Conservation (phyloP, 768 basidiomycete species). For the Lentinus tigrinus region DNA sequence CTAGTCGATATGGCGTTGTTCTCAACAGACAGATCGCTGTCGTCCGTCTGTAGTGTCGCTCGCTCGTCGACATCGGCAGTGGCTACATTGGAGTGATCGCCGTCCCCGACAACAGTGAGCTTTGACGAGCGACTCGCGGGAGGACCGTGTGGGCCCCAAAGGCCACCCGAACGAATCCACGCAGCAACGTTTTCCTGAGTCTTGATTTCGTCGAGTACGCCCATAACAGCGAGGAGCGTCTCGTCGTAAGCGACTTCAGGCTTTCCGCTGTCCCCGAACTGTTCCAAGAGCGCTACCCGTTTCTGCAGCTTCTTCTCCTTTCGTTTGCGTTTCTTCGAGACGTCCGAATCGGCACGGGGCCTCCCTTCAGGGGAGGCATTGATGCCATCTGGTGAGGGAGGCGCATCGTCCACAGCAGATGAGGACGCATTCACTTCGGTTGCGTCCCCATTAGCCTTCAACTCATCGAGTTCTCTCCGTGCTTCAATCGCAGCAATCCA, state of each 20-base stretch:
- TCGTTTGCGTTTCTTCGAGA: constrained; percentile 26
- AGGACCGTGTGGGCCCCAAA: constrained; percentile 30
- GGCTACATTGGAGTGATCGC: not conserved
- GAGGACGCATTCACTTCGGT: not conserved
- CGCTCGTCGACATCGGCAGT: not conserved
- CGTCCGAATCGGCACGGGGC: not conserved
- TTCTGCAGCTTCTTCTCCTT: constrained; percentile 17
- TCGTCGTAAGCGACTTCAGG: constrained; percentile 41
- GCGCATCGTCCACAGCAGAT: not conserved
- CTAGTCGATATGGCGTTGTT: not conserved
- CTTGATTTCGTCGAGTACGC: constrained; percentile 61
- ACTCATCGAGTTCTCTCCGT: constrained; percentile 14
- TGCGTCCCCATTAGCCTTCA: not conserved
- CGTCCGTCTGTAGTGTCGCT: not conserved
- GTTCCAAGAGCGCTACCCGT: constrained; percentile 10
- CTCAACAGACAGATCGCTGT: constrained; percentile 4
- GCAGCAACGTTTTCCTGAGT: constrained; percentile 61
- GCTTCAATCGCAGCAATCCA: constrained; percentile 19
- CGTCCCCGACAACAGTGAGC: not conserved
- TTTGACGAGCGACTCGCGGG: not conserved
- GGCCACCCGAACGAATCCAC: constrained; percentile 62
- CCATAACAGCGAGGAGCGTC: constrained; percentile 64
- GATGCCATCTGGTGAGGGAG: no score
- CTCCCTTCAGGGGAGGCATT: not conserved
- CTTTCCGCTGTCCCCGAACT: constrained; percentile 1